Conservation (phyloP, 2,329 filamentous ascomycete species). For the Diplodia mutila region DNA sequence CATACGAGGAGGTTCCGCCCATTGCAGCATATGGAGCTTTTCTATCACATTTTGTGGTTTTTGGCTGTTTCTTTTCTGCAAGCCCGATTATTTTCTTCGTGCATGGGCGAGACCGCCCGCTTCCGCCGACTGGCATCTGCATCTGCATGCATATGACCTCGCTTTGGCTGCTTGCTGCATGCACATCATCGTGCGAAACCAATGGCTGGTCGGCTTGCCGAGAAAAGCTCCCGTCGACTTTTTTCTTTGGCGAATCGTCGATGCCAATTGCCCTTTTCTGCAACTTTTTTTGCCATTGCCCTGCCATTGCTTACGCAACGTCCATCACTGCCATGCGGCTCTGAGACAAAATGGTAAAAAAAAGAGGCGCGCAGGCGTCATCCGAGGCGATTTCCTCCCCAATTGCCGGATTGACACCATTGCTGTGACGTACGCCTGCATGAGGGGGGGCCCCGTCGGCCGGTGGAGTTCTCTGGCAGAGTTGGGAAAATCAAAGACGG, state of each 20-base stretch:
- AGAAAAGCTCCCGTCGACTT: no score
- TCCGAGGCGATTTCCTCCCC: no score
- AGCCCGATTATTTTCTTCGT: not conserved
- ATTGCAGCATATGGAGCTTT: not conserved
- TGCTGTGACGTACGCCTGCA: constrained; percentile 7
- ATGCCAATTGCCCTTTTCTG: not conserved
- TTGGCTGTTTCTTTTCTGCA: not conserved
- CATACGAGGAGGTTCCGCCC: not conserved
- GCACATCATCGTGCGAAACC: not conserved
- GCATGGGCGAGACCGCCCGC: not conserved
- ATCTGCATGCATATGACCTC: not conserved
- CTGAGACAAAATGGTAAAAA: not conserved
- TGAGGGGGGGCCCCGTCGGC: no score
- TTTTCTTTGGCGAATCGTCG: not conserved
- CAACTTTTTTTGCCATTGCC: not conserved
- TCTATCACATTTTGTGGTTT: constrained; percentile 18
- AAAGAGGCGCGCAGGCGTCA: no score
- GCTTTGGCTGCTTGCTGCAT: not conserved
- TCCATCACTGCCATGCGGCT: not conserved
- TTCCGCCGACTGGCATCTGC: no score
- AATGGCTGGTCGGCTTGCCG: no score
- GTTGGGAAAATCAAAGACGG: not conserved
- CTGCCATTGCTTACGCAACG: not conserved
- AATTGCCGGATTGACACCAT: no score
- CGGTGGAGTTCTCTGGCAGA: not conserved